phyloP scores from a whole-genome alignment of 179 eudicot genomes.

The Spinacia oleracea region DNA sequence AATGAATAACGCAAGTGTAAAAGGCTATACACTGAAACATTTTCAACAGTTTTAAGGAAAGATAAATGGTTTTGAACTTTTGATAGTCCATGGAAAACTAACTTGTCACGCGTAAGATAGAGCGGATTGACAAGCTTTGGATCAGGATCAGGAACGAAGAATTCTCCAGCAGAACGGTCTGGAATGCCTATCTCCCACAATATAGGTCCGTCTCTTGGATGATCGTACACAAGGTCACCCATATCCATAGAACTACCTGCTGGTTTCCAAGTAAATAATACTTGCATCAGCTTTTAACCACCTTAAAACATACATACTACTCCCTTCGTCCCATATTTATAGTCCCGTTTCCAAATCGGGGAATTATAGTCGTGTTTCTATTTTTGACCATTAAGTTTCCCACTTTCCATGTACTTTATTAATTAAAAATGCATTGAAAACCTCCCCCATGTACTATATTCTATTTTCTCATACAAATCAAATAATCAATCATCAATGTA shows the following conservation, averaged over 20 bases:
- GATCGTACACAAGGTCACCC: slow-evolving; percentile 74
- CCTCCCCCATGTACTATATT: no score
- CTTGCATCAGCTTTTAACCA: slow-evolving; percentile 4
- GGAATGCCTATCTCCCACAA: slow-evolving; percentile 96
- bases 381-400: no score
- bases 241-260: slow-evolving; percentile 61
- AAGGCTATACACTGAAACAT: no score
- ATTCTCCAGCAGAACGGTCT: slow-evolving; percentile 90
- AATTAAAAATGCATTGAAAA: no score
- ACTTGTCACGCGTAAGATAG: slow-evolving; percentile 47
- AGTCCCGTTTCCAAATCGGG: no score
- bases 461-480: no score
- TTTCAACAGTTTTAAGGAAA: no score
- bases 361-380: no score
- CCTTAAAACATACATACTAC: neutral
- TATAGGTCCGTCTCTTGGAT: slow-evolving; percentile 94
- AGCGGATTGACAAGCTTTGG: slow-evolving; percentile 67
- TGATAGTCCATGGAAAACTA: neutral
- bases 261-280: slow-evolving; percentile 23
- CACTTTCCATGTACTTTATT: no score
- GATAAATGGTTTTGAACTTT: no score
- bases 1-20: neutral
- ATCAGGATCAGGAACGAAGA: slow-evolving; percentile 87
- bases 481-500: no score
- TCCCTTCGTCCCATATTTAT: no score